Base-by-base conservation (phyloP, 371 early-diverging fungal species). In the Rhizopus stolonifer region DNA sequence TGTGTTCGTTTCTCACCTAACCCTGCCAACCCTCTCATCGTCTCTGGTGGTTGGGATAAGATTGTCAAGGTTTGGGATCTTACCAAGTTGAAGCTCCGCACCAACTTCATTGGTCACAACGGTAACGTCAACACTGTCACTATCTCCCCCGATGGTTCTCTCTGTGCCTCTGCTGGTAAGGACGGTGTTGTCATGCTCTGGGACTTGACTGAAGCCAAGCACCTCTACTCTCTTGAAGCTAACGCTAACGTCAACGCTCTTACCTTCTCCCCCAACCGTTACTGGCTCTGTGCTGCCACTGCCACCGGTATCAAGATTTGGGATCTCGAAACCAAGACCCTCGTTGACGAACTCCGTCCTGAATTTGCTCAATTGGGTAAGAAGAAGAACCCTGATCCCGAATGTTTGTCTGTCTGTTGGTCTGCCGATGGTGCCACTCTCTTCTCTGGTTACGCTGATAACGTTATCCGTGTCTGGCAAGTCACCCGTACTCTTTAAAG, bases 221-320 rank as follows among this genome's bases (percentile, higher is more conserved):
- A 96, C 92, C 81, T 96, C 69, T 96, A 95, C 91, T 91, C 94
- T 53, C 85, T 96, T 62, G 95, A 95, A 71, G 93, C 93, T 66
- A 90, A 87, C 47, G 91, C 90, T 76, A 72, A 80, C 65, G 90
- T 98, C 85, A 87, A 95, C 85, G 87, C 94, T 68, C 83, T 98
- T 44, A 86, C 85, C 76, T 98, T 98, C 91, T 93, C 94, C 62
- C 95, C 96, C 72, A 96, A 96, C 90, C 89, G 96, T 56, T 97
- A 96, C 94, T 98, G 99, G 99, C 86, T 98, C 65, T 94, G 95
- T 85, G 96, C 96, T 67, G 99, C 97, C 76, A 95, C 95, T 65
- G 81, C 84, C 59, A 76, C 82, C 50, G 83, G 88, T 77, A 95
- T 98, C 87, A 94, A 92, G 89, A 91, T 98, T 83, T 96, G 96